These are phyloP conservation scores for Colletotrichum coccodes DNA, from an alignment of 2,329 filamentous ascomycete genomes.

Conservation along the genomic window DNA sequence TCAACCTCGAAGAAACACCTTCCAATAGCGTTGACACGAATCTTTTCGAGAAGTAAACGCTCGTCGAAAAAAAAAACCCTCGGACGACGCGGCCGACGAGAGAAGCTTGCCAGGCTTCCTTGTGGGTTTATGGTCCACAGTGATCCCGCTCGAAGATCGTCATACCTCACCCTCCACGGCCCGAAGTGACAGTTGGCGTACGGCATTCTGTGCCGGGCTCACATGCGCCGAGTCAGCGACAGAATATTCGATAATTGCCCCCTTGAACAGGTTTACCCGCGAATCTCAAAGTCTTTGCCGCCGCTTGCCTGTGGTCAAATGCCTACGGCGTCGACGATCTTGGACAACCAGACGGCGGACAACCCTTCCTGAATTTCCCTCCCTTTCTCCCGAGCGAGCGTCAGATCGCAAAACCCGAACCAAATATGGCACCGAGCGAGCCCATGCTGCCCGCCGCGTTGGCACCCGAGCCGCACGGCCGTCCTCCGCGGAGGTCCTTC, in stretches of 20 bases:
- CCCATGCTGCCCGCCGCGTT: slow-evolving; percentile 45
- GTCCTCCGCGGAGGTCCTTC: slow-evolving; percentile 29
- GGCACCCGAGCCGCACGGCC: slow-evolving; percentile 36
- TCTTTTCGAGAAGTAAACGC: neutral
- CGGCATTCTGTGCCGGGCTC: slow-evolving; percentile 21
- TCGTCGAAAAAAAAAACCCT: neutral
- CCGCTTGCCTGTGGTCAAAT: slow-evolving; percentile 13
- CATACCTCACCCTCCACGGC: neutral
- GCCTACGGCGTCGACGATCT: slow-evolving; percentile 11
- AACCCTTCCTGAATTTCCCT: slow-evolving; percentile 7
- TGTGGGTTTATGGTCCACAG: slow-evolving; percentile 1
- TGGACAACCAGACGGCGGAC: slow-evolving; percentile 22
- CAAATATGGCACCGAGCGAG: slow-evolving; percentile 43
- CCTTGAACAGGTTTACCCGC: slow-evolving; percentile 3
- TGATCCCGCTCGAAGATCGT: neutral
- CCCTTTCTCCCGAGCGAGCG: neutral
- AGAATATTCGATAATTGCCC: neutral
- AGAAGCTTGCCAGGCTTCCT: slow-evolving; percentile 5
- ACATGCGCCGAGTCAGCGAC: slow-evolving; percentile 24
- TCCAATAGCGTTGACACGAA: slow-evolving; percentile 10
- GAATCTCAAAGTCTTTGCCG: neutral
- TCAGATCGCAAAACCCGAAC: neutral
- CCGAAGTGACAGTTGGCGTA: slow-evolving; percentile 7
- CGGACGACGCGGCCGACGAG: slow-evolving; percentile 13
- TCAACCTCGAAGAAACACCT: slow-evolving; percentile 25